Conservation (phyloP, 176 grass and related monocot species). For the Carex parvula region DNA sequence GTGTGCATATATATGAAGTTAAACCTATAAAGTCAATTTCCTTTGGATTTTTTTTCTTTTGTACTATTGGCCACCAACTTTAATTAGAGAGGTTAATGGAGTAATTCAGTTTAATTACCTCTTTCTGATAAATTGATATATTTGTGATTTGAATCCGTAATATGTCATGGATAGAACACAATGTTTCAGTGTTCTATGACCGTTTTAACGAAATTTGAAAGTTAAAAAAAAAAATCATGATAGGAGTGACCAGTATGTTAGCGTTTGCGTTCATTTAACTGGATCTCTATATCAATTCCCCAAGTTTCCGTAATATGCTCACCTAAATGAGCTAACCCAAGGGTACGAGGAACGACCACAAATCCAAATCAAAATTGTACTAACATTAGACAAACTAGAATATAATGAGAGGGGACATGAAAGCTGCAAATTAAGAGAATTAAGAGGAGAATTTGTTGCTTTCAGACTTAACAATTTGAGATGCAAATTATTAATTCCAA, state of each 20-base stretch:
- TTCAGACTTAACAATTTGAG: not conserved
- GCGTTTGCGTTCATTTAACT: not conserved
- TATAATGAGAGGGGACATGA: slow-evolving; percentile 10
- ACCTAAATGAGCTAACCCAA: not conserved
- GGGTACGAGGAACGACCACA: slow-evolving; percentile 1
- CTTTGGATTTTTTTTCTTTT: not conserved
- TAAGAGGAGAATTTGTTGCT: not conserved
- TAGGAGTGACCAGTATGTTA: not conserved
- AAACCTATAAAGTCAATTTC: not conserved
- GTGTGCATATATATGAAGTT: not conserved
- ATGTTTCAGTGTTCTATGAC: not conserved
- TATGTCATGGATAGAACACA: not conserved
- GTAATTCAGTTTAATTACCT: not conserved
- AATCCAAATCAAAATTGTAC: not conserved
- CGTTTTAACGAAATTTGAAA: too few species aligned
- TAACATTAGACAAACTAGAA: not conserved
- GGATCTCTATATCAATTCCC: not conserved
- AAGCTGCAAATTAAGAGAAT: not conserved
- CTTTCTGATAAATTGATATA: not conserved
- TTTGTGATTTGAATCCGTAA: not conserved
- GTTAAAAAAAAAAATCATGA: not conserved
- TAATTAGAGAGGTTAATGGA: too few species aligned
- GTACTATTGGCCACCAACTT: not conserved
- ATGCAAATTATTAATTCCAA: not conserved
- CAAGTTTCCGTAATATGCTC: not conserved